Conservation (phyloP, 1,284 basidiomycete species). For the Rhodotorula sp. region DNA sequence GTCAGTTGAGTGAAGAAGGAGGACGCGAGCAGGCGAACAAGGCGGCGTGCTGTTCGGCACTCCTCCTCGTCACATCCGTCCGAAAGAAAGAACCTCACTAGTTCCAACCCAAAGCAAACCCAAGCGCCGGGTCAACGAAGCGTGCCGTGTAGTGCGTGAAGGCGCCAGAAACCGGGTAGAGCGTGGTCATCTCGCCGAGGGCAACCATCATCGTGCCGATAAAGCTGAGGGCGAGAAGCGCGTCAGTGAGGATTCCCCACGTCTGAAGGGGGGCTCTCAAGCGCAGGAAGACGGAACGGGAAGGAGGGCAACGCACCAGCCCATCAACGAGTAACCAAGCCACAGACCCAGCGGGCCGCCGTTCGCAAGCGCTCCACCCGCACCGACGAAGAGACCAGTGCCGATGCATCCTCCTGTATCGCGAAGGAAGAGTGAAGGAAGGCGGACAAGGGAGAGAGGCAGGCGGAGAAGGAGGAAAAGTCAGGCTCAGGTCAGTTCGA, state of each 20-base stretch:
- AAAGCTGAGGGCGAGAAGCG: slow-evolving; percentile 28
- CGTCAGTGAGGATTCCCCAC: neutral
- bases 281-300: neutral
- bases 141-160: slow-evolving; percentile 67
- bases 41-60: neutral
- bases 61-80: neutral
- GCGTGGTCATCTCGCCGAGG: slow-evolving; percentile 50
- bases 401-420: neutral
- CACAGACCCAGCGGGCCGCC: slow-evolving; percentile 50
- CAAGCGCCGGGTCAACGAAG: slow-evolving; percentile 53
- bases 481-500: neutral
- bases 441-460: no score
- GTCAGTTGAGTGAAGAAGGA: neutral
- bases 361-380: slow-evolving; percentile 46
- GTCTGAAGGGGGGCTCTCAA: no score
- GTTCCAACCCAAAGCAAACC: slow-evolving; percentile 48
- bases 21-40: neutral
- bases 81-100: slow-evolving; percentile 15
- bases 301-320: neutral
- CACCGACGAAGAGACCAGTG: slow-evolving; percentile 35
- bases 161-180: slow-evolving; percentile 39
- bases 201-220: slow-evolving; percentile 42
- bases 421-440: neutral
- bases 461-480: no score
- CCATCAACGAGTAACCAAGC: slow-evolving; percentile 36